These are phyloP conservation scores for Pleurotus cornucopiae DNA, from an alignment of 768 basidiomycete genomes.

Conservation along the genomic window DNA sequence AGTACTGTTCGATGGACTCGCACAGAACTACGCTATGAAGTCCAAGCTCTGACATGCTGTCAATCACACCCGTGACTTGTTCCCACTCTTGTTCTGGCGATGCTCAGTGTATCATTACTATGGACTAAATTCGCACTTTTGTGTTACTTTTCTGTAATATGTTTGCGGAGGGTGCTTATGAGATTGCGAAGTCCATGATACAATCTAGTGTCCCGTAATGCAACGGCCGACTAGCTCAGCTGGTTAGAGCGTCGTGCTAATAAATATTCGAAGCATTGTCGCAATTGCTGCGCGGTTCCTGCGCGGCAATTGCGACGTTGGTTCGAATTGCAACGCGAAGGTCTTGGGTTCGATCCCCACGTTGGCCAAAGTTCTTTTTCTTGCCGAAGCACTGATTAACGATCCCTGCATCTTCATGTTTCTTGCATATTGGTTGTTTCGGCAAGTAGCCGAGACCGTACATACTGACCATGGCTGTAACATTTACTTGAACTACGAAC, in stretches of 20 bases:
- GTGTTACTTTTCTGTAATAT: too few relatives aligned
- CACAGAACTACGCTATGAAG: not conserved
- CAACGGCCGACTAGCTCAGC: slow-evolving; percentile 82
- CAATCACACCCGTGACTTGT: too few relatives aligned
- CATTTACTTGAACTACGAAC: not conserved
- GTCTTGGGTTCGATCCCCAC: slow-evolving; percentile 81
- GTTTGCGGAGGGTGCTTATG: too few relatives aligned
- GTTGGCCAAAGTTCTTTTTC: slow-evolving; percentile 45
- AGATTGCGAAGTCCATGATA: too few relatives aligned
- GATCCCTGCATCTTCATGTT: not conserved
- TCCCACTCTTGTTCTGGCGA: too few relatives aligned
- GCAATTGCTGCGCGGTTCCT: too few relatives aligned
- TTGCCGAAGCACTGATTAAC: too few relatives aligned
- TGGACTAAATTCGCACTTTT: too few relatives aligned
- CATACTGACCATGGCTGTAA: too few relatives aligned
- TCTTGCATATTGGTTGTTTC: not conserved
- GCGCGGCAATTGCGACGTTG: not conserved
- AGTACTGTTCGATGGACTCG: slow-evolving; percentile 8
- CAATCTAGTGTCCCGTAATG: not conserved
- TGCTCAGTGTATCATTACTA: too few relatives aligned
- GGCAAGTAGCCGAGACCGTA: not conserved
- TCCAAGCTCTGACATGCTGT: not conserved
- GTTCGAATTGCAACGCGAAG: slow-evolving; percentile 49
- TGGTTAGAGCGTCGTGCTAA: slow-evolving; percentile 94
- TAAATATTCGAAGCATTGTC: slow-evolving; percentile 14